Base-by-base conservation (phyloP, 768 basidiomycete genomes). In the Nevesoporus exiguus region DNA sequence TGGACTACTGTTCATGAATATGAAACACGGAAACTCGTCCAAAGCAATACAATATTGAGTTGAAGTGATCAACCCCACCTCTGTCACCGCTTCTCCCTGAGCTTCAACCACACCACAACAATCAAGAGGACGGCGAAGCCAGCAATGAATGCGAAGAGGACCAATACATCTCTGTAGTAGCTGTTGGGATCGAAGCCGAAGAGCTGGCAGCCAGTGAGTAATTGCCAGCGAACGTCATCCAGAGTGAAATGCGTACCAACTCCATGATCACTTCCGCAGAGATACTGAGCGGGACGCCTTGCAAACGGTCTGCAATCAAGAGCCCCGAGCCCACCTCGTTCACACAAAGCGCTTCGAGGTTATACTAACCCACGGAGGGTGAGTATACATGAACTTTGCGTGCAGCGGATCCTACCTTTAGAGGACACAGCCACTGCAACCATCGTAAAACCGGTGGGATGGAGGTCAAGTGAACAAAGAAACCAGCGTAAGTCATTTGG, bases 371-470 rank as follows among this genome's bases (percentile, higher is more conserved):
- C 17, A 41, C 39, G 2, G 24, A 43, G 3, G 0, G 9, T 56
- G 14, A 56, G 39, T 24, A 33, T 29, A 44, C 7, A 29, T 5
- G 10, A 2, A 7, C 6, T 17, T 39, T 6, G 19, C n/a, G 17
- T 8, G 22, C 0, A 21, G 3, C 17, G n/a, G 17, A 43, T 36
- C 59, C 17, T 41, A 71, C 68, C 69, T 93, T 93, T 44, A 93
- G 77, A 36, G 90, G 89, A 50, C 88, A 88, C 53, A 95, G 61
- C 87, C 92, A 98, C 65, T 95, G 88, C 49, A 98, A 75, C 95
- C 95, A 98, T 15, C 95, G 81, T 1, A 98, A 79, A 2, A 95
- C 92, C 2, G 90, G 89, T 4, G 95, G 93, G 54, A 98, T 96
- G 55, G 80, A 76, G 56, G 74, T 71, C 52, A 96, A 78, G 67